Conservation (phyloP, 805 yeast species). For the Sugiyamaella lignohabitans region DNA sequence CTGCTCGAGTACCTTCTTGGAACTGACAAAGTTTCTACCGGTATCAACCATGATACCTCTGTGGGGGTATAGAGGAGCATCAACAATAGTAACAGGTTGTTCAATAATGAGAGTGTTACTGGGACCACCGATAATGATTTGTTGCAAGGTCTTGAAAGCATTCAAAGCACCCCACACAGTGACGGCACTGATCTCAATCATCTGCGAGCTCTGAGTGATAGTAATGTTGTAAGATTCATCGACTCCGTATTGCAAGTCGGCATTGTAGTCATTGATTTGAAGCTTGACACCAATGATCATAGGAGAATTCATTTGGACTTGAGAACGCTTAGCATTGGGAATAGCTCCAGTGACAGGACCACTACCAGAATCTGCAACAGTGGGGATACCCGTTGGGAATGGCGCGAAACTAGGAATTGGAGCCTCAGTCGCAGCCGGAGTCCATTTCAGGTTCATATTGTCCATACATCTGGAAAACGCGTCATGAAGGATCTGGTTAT, state of each 20-base stretch:
- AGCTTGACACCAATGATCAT: conserved; percentile 13
- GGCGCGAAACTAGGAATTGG: conserved; percentile 25
- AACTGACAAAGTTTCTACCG: conserved; percentile 34
- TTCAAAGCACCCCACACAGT: conserved; percentile 41
- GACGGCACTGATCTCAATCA: conserved; percentile 28
- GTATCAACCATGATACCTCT: conserved; percentile 39
- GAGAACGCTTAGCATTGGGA: neutral
- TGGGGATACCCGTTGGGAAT: conserved; percentile 17
- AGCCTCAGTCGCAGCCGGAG: conserved; percentile 30
- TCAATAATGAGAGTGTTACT: conserved; percentile 28
- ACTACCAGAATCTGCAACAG: neutral
- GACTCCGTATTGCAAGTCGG: conserved; percentile 34
- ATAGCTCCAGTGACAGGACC: neutral
- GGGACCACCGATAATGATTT: conserved; percentile 26
- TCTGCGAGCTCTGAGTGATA: conserved; percentile 14
- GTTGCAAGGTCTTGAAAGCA: conserved; percentile 38
- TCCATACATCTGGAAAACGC: conserved; percentile 28
- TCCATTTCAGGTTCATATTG: conserved; percentile 31
- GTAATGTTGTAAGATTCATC: conserved; percentile 35
- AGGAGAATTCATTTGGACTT: neutral
- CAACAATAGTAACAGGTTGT: conserved; percentile 31
- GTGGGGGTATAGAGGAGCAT: conserved; percentile 34
- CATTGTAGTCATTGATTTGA: conserved; percentile 23
- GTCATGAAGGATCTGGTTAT: conserved; percentile 17
- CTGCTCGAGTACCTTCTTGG: conserved; percentile 30